A percentile compares a stretch with the other conserved stretches of the same genome.
Evolutionary conservation across 2,329 filamentous ascomycete genomes (phyloP).

Genomic region (Ophiostoma himal-ulmi): DNA sequence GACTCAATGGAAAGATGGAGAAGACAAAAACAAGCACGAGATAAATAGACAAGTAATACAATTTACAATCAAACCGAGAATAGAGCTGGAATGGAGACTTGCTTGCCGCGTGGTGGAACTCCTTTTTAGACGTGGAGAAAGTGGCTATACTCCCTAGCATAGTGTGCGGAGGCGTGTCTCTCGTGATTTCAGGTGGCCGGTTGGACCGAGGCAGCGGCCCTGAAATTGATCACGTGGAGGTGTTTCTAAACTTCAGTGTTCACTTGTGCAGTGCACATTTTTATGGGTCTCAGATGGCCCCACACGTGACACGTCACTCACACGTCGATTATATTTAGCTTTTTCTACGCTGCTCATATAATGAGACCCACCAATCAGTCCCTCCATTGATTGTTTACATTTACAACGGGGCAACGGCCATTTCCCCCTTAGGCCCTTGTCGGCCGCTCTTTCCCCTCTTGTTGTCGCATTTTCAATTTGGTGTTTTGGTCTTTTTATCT

Average conservation of each 20-base stretch:
- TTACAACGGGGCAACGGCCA: conserved; percentile 23
- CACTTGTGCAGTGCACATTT: neutral
- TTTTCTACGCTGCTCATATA: neutral
- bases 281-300: neutral
- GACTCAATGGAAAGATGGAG: neutral
- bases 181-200: conserved; percentile 28
- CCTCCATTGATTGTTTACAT: conserved; percentile 27
- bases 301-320: conserved; percentile 19
- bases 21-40: neutral
- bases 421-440: neutral
- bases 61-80: conserved; percentile 2
- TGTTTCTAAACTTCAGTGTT: too few species aligned
- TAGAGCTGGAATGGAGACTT: neutral
- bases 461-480: conserved; percentile 11
- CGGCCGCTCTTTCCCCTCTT: neutral
- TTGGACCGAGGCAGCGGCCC: conserved; percentile 29
- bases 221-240: conserved; percentile 17
- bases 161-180: conserved; percentile 12
- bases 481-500: neutral
- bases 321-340: neutral
- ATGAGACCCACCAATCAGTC: conserved; percentile 24
- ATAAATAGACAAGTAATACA: neutral
- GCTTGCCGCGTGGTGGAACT: conserved; percentile 15
- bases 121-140: conserved; percentile 16
- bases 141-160: neutral